Base-by-base conservation (phyloP, 2,329 filamentous ascomycete genomes). In the Davidsoniella eucalypti region DNA sequence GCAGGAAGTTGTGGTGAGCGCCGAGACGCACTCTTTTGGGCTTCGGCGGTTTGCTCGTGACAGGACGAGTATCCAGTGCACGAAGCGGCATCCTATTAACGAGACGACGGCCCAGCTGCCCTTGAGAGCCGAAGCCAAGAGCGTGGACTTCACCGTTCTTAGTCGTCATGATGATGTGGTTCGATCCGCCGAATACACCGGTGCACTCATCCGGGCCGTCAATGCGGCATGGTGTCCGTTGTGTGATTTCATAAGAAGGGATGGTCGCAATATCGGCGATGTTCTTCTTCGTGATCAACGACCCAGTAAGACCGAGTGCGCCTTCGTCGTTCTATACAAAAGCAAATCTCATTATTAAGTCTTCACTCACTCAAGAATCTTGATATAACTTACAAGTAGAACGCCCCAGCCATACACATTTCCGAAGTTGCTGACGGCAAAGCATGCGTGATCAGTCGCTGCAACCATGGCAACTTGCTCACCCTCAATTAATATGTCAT, bases 1-100 rank as follows among this genome's bases (percentile, higher is more conserved):
- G 70, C n/a, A 78, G 80, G 55, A 86, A 83, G 51, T 75, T 78
- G 60, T 85, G 80, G 61, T 82, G 81, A 45, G 75, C 70, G 16
- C 81, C 81, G 52, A 73, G 75, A 17, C 69, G 70, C 8, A 61
- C 56, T n/a, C 57, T 53, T 12, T 9, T 33, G 8, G 29, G 29
- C 29, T 33, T 33, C 12, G 29, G 29, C 29, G 29, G 29, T 33
- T 33, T 33, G 9, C 29, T 33, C 29, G 12, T 33, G 10, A 63
- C 52, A 44, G 52, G 54, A 4, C 56, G 68, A 0, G 75, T 75
- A 10, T 66, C 59, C 10, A 77, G 65, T 36, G 65, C 66, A 54
- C 71, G 65, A 39, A 61, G 61, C 53, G 69, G 67, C 51, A 66
- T 69, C 23, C 75, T 71, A 57, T 72, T 68, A 26, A 75, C 49